These are phyloP conservation scores for Lizanozyma gosingica DNA, from an alignment of 1,139 yeast species.

Conservation along the genomic window DNA sequence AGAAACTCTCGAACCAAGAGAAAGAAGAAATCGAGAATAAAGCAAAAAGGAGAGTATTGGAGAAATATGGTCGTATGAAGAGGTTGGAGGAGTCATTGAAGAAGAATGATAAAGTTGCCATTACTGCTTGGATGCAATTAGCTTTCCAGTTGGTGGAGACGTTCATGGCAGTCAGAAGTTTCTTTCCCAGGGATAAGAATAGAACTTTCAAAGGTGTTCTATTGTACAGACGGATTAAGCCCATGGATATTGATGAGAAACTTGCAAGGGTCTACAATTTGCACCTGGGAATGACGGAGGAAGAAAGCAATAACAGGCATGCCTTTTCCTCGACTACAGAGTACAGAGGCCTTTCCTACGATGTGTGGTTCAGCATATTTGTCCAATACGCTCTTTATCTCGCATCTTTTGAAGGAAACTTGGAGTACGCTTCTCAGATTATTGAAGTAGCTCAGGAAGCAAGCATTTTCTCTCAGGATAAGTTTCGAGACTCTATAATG, in stretches of 20 bases:
- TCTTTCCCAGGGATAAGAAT: conserved; percentile 70
- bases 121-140: conserved; percentile 72
- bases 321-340: conserved; percentile 38
- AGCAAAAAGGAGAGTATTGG: conserved; percentile 53
- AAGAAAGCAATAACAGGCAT: conserved; percentile 26
- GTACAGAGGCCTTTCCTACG: conserved; percentile 69
- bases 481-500: conserved; percentile 44
- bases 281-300: conserved; percentile 52
- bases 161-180: conserved; percentile 66
- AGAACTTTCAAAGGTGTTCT: conserved; percentile 63
- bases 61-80: conserved; percentile 54
- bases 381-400: conserved; percentile 67
- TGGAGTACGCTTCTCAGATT: conserved; percentile 59
- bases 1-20: conserved; percentile 46
- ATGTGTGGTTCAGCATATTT: conserved; percentile 78
- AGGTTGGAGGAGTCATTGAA: conserved; percentile 48
- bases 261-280: conserved; percentile 58
- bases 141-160: conserved; percentile 79
- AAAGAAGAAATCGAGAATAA: conserved; percentile 47
- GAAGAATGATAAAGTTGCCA: conserved; percentile 51
- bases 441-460: conserved; percentile 69
- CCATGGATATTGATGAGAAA: conserved; percentile 62
- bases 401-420: conserved; percentile 50
- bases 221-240: conserved; percentile 49
- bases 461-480: conserved; percentile 65